These are phyloP conservation scores for Fusarium mangiferae DNA, from an alignment of 2,329 filamentous ascomycete genomes.

Conservation along the genomic window DNA sequence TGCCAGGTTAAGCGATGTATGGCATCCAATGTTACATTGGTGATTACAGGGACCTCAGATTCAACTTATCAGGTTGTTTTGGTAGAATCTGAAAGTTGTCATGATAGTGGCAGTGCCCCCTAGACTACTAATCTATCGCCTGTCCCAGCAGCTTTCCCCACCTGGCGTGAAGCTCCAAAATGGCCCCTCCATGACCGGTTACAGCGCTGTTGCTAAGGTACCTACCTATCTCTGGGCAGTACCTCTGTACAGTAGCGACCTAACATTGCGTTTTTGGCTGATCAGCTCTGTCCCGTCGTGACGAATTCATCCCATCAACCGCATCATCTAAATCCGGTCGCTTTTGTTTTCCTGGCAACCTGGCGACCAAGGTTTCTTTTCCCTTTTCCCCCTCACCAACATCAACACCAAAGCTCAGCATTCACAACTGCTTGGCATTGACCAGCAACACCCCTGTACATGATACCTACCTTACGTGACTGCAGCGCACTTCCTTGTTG, in stretches of 20 bases:
- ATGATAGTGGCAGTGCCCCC: conserved; percentile 4
- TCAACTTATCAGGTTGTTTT: conserved; percentile 3
- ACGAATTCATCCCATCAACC: conserved; percentile 23
- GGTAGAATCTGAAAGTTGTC: neutral
- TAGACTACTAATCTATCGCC: neutral
- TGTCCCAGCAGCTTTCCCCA: neutral
- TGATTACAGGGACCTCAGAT: neutral
- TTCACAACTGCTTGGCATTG: conserved; percentile 21
- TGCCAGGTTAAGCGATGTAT: conserved; percentile 7
- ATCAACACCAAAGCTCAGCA: conserved; percentile 10
- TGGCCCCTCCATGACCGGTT: neutral
- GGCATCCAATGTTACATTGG: neutral
- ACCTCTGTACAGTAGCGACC: neutral
- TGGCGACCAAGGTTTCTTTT: neutral
- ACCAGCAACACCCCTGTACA: conserved; percentile 11
- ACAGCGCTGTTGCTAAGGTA: neutral
- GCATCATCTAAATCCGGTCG: neutral
- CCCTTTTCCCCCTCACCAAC: neutral
- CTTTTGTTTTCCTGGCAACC: neutral
- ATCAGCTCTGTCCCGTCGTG: neutral
- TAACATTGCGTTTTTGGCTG: neutral
- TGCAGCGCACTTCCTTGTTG: conserved; percentile 23
- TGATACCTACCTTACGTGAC: neutral
- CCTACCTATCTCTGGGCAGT: neutral
- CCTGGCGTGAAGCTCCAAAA: conserved; percentile 14